Evolutionary conservation across 768 basidiomycete species (phyloP).

Genomic region (Mycena vulgaris): DNA sequence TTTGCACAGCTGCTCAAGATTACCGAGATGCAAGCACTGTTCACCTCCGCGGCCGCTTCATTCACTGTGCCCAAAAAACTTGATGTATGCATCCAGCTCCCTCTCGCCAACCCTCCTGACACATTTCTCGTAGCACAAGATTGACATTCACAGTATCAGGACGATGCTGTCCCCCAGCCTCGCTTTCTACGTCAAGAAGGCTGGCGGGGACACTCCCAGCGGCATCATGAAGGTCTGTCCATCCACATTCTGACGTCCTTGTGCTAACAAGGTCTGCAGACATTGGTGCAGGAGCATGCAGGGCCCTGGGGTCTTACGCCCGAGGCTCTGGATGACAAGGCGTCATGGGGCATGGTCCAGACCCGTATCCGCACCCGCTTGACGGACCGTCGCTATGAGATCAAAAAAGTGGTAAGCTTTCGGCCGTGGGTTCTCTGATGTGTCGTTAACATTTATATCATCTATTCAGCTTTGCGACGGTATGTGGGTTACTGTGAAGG

Average conservation of each 20-base stretch:
- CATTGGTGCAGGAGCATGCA: not conserved
- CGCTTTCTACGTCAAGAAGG: slow-evolving; percentile 8
- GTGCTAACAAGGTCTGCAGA: not conserved
- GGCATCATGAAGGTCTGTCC: slow-evolving; percentile 11
- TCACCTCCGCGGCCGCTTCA: not conserved
- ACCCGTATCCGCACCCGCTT: not conserved
- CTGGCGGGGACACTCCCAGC: slow-evolving; percentile 9
- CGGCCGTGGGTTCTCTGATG: not conserved
- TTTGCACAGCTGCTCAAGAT: too few species aligned
- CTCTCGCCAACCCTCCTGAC: not conserved
- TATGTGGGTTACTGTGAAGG: slow-evolving; percentile 4
- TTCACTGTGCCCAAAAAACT: slow-evolving; percentile 1
- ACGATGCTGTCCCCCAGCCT: not conserved
- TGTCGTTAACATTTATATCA: not conserved
- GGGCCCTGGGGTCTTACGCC: not conserved
- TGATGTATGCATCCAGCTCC: not conserved
- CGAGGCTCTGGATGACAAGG: slow-evolving; percentile 1
- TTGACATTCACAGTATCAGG: slow-evolving; percentile 2
- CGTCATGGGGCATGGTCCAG: not conserved
- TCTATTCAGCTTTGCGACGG: not conserved
- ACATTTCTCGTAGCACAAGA: not conserved
- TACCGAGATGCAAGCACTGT: too few species aligned
- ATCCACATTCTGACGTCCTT: not conserved
- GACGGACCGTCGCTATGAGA: slow-evolving; percentile 21
- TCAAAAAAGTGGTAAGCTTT: slow-evolving; percentile 21